phyloP scores from a whole-genome alignment of 139 green algal genomes.

The Chlorella sp. region DNA sequence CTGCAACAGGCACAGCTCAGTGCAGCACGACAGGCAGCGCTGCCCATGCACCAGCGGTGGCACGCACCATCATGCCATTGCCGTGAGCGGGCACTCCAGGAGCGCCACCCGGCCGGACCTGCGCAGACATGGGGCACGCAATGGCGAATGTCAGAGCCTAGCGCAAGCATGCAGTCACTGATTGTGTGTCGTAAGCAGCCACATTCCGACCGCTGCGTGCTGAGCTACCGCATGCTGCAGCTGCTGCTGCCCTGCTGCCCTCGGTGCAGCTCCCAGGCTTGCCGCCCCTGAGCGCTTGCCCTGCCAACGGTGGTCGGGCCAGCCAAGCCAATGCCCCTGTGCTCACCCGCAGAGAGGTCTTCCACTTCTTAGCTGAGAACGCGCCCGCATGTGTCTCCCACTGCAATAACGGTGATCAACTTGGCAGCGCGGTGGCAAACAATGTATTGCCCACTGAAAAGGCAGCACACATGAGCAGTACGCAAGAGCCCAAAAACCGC shows the following conservation, averaged over 20 bases:
- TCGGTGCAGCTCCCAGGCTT: no score
- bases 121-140: no score
- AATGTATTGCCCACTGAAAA: background rate
- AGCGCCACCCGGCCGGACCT: slow-evolving; percentile 48
- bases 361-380: slow-evolving; percentile 84
- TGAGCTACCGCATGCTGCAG: no score
- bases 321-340: no score
- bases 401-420: no score
- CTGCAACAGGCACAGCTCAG: no score
- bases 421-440: no score
- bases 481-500: background rate
- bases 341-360: slow-evolving; percentile 66
- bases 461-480: background rate
- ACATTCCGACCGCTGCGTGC: no score
- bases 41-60: background rate
- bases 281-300: no score
- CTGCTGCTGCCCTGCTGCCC: no score
- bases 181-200: background rate
- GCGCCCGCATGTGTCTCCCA: background rate
- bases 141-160: no score
- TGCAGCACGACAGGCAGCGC: background rate
- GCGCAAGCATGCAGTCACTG: no score
- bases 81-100: slow-evolving; percentile 7
- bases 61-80: slow-evolving; percentile 49
- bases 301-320: background rate